Conservation (phyloP, 139 green algal genomes). For the Pseudopediastrum boryanum region DNA sequence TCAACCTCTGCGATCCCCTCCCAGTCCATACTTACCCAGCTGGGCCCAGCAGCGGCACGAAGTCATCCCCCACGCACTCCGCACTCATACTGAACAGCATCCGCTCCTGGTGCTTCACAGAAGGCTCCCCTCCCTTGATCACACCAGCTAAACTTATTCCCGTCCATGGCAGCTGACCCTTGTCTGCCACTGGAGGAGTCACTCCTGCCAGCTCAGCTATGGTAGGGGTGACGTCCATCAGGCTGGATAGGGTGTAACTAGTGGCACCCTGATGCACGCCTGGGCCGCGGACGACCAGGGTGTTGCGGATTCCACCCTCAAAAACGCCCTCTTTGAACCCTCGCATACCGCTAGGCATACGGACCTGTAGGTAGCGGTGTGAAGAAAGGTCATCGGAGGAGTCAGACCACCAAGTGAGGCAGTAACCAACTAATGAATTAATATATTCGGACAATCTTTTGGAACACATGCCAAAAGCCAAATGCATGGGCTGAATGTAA, state of each 20-base stretch:
- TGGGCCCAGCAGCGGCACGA: constrained; percentile 1
- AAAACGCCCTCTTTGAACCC: constrained; percentile 9
- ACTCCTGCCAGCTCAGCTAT: constrained; percentile 11
- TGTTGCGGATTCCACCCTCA: constrained; percentile 20
- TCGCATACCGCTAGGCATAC: constrained; percentile 24
- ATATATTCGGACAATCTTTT: too few species aligned
- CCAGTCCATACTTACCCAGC: neutral
- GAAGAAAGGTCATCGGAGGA: too few species aligned
- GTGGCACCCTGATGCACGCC: constrained; percentile 6
- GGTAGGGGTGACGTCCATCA: constrained; percentile 22
- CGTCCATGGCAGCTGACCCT: constrained; percentile 3
- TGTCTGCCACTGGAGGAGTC: neutral
- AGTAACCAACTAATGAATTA: too few species aligned
- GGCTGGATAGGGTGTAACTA: neutral
- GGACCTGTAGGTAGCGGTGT: constrained; percentile 15
- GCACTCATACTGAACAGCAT: constrained; percentile 9
- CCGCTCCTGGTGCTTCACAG: neutral
- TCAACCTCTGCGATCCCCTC: too few species aligned
- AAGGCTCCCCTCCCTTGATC: neutral
- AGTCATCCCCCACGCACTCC: constrained; percentile 23
- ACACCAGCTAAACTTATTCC: constrained; percentile 30
- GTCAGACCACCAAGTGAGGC: neutral
- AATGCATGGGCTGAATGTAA: too few species aligned
- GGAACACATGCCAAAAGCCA: too few species aligned
- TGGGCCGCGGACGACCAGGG: constrained; percentile 6